A percentile compares a stretch with the other conserved stretches of the same genome.
Conservation (phyloP, 306 rosid species). For the Quercus engelmannii region DNA sequence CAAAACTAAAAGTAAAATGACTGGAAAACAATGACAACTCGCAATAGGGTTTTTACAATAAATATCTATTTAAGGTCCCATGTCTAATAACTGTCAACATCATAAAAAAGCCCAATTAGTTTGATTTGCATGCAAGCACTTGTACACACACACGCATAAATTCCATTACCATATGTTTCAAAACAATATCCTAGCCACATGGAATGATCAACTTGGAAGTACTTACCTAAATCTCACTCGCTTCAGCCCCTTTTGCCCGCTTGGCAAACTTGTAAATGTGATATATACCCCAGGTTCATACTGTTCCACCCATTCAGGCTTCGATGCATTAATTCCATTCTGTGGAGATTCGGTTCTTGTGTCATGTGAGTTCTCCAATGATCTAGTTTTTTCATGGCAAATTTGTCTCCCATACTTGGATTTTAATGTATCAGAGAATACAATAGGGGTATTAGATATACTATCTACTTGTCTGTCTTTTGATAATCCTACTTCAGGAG, state of each 20-base stretch:
- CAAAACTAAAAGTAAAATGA: neutral
- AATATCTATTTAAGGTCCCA: neutral
- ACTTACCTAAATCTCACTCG: constrained; percentile 78
- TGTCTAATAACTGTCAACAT: neutral
- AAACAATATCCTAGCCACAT: neutral
- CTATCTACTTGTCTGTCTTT: constrained; percentile 39
- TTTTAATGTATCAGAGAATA: constrained; percentile 48
- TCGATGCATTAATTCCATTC: constrained; percentile 30
- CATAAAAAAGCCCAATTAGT: neutral
- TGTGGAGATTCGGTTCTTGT: constrained; percentile 27
- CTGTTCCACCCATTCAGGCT: constrained; percentile 69
- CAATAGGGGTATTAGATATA: constrained; percentile 51
- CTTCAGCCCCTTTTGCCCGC: constrained; percentile 66
- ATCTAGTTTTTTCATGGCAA: constrained; percentile 23
- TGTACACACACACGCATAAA: neutral
- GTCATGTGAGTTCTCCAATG: constrained; percentile 24
- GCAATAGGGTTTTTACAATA: neutral
- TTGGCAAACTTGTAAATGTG: constrained; percentile 56
- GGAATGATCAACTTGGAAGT: neutral
- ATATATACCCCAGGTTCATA: constrained; percentile 71
- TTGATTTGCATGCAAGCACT: neutral
- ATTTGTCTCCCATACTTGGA: constrained; percentile 49
- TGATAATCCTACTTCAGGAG: constrained; percentile 25
- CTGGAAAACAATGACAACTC: neutral
- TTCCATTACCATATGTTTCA: neutral